phyloP scores from a whole-genome alignment of 1,284 basidiomycete species.

The Lentinus polychrous region DNA sequence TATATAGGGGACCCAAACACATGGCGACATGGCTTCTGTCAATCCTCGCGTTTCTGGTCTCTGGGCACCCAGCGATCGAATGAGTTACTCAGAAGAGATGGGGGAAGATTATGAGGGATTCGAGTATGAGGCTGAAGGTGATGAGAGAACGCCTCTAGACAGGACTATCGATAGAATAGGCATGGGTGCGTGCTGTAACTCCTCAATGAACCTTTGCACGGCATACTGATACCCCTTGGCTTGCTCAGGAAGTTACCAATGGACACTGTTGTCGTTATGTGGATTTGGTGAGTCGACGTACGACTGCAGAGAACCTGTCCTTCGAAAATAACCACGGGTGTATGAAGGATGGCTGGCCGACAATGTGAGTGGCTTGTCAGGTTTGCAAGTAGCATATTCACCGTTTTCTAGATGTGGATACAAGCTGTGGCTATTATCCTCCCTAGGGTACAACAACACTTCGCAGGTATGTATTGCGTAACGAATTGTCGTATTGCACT shows the following conservation, averaged over 20 bases:
- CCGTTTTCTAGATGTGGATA: slow-evolving; percentile 73
- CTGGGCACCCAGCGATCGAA: slow-evolving; percentile 30
- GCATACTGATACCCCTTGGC: slow-evolving; percentile 5
- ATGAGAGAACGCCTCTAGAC: slow-evolving; percentile 68
- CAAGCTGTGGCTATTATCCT: slow-evolving; percentile 87
- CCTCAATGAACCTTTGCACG: background rate
- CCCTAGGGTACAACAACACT: slow-evolving; percentile 88
- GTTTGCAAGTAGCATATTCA: slow-evolving; percentile 19
- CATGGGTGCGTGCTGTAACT: slow-evolving; percentile 52
- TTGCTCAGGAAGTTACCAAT: slow-evolving; percentile 63
- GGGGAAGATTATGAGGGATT: slow-evolving; percentile 34
- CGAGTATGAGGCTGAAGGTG: slow-evolving; percentile 28
- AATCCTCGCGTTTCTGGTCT: slow-evolving; percentile 42
- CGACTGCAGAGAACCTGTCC: background rate
- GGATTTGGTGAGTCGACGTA: slow-evolving; percentile 63
- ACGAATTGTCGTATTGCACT: background rate
- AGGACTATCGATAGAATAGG: slow-evolving; percentile 86
- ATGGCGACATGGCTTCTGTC: slow-evolving; percentile 22
- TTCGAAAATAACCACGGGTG: slow-evolving; percentile 1
- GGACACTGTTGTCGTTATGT: slow-evolving; percentile 74
- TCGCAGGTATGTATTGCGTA: slow-evolving; percentile 42
- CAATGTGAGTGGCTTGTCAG: slow-evolving; percentile 48
- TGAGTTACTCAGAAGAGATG: slow-evolving; percentile 26
- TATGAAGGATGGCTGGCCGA: slow-evolving; percentile 77
- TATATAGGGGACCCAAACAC: background rate